Evolutionary conservation across 495 filamentous ascomycete species (phyloP), one percentile per base, ranked within the genome.

Genomic region (Immersiella caudata): DNA sequence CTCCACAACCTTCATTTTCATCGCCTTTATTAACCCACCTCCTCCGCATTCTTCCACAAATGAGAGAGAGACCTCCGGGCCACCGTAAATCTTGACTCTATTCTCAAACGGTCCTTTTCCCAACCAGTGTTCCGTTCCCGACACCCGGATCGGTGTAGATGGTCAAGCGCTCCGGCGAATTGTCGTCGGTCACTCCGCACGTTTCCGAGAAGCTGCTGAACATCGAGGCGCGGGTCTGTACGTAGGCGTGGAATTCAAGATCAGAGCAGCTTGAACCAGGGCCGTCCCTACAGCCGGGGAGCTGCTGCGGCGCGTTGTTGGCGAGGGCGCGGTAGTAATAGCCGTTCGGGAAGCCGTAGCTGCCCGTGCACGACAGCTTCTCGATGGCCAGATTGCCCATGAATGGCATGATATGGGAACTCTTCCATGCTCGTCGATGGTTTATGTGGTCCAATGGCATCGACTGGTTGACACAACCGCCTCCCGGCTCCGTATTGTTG

Each of bases 371-470:
- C 12, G 78, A 69, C 68, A 82, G 58, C 35, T 75, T 72, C 71
- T 83, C 81, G 40, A 82, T 75, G 0, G 79, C 79, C 11, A 81
- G 63, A 69, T 83, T 83, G 21, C 75, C 75, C 20, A 81, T 62
- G 69, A 85, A 83, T 6, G 78, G 80, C 54, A 83, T 58, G 36
- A 84, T 70, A 52, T 77, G 64, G 11, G 78, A 80, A 64, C 77
- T 81, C 68, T 79, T 80, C 82, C 81, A 84, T 12, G 76, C 78
- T 14, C 82, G 78, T 1, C 70, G 68, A 65, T 81, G 69, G 71
- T 85, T 85, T 64, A 82, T 82, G 0, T 71, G 71, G 21, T 81
- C 78, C 0, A 81, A 70, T 7, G 81, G 81, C 81, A 84, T 83
- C 5, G 82, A 83, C 60, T 77, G 77, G 61, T 84, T 84, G 64